Base-by-base conservation (phyloP, 2,329 filamentous ascomycete genomes). In the Trichoderma simmonsii region DNA sequence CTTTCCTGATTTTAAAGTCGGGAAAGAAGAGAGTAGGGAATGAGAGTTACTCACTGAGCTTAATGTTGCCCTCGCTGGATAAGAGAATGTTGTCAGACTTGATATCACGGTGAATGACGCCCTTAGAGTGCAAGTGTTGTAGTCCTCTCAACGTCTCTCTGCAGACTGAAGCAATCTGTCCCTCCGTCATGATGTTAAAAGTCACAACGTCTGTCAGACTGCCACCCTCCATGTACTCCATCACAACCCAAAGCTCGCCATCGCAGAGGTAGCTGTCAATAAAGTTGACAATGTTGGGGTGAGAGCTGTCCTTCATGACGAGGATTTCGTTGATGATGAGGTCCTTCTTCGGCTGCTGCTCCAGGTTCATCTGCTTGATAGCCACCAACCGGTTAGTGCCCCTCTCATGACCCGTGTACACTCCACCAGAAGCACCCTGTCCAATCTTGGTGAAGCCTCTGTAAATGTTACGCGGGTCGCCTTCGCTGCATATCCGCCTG, bases 151-250 rank as follows among this genome's bases (percentile, higher is more conserved):
- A 85, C 26, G 94, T 97, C 87, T 99, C 96, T 78, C 94, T 88
- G 83, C 95, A 98, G 24, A 99, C 95, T 3, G 95, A 94, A 11
- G 96, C 95, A 79, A 99, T 98, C 83, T 98, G 96, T 3, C 93
- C 94, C 82, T 99, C 96, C 8, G 92, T 95, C 96, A 99, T 98
- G 79, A 98, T 97, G 83, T 98, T 98, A 83, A 97, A 98, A 4
- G 96, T 99, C 71, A 99, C 96, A 69, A 99, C 96, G 82, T 99
- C 96, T 12, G 96, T 99, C 80, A 99, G 85, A 82, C 94, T 98
- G 74, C 96, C 96, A 73, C 96, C 96, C 82, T 99, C 95, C 96
- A 99, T 99, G 79, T 95, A 99, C 83, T 99, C 96, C 96, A 99
- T 99, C 39, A 98, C 94, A 1, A 99, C 96, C 96, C 96, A 99